Base-by-base conservation (phyloP, 148 eudicot species). In the Simmondsia chinensis region DNA sequence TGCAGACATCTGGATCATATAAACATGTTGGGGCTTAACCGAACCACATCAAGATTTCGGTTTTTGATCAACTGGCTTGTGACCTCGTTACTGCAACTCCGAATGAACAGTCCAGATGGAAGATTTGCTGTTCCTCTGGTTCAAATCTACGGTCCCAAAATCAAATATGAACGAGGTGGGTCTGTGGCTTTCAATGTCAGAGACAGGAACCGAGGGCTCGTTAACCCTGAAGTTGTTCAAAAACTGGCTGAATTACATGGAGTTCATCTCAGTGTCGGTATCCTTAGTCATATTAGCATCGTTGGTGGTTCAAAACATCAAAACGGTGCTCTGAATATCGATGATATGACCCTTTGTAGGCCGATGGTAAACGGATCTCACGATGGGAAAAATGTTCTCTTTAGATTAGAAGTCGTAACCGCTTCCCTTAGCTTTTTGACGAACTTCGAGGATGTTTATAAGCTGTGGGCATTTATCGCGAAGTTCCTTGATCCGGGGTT, bases 61-160 rank as follows among this genome's bases (percentile, higher is more conserved):
- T 91, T 78, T 64, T 65, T 91, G 72, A 69, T 82, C 33, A 91
- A 85, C 46, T 91, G 97, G 97, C 83, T 91, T 0, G 95, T 85
- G 22, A 85, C 97, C 14, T 91, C 97, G 0, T 50, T 91, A 38
- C 68, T 85, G 43, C 95, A 85, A 35, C 59, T 91, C 50, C 79
- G 80, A 53, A 43, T 78, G 47, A 72, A 52, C 24, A 64, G 74
- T 26, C 48, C 75, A n/a, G 72, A 77, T 52, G 82, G 61, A 27
- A 52, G 64, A 4, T 43, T 45, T 26, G 24, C 39, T 3, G 30
- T 61, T 7, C 72, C 79, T 24, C 73, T 91, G 8, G 83, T 91
- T 56, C 93, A 82, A 46, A 91, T 91, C 13, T 91, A 85, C 39
- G 97, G 97, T 20, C 97, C 97, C 14, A 91, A 91, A 59, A 91